These are phyloP conservation scores for Fusarium nanum DNA, from an alignment of 2,329 filamentous ascomycete species.

Conservation along the genomic window DNA sequence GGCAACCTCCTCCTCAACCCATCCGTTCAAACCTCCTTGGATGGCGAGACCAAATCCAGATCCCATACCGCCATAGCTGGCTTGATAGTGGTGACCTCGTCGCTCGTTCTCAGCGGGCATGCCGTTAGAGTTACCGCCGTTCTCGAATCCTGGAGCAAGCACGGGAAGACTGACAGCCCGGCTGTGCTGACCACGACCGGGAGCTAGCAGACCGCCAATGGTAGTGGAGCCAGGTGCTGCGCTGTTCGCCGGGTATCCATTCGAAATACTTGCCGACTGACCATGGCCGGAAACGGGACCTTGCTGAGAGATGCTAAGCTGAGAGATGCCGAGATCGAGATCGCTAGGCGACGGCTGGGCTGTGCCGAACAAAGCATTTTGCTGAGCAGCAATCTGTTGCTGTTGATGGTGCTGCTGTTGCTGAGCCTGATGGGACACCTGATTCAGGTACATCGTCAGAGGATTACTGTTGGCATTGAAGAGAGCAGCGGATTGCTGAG, in stretches of 20 bases:
- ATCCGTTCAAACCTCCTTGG: slow-evolving; percentile 72
- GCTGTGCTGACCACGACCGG: slow-evolving; percentile 74
- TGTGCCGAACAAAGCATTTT: slow-evolving; percentile 83
- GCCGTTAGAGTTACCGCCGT: slow-evolving; percentile 64
- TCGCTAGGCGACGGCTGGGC: slow-evolving; percentile 70
- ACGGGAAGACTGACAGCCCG: slow-evolving; percentile 90
- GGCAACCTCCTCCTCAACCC: slow-evolving; percentile 74
- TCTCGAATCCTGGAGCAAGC: slow-evolving; percentile 72
- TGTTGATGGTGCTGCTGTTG: slow-evolving; percentile 81
- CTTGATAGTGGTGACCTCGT: slow-evolving; percentile 74
- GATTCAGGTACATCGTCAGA: slow-evolving; percentile 91
- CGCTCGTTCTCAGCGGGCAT: slow-evolving; percentile 65
- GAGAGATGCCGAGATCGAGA: slow-evolving; percentile 67
- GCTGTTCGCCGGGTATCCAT: slow-evolving; percentile 68
- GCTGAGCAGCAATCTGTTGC: slow-evolving; percentile 77
- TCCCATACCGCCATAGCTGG: slow-evolving; percentile 70
- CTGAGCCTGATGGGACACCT: slow-evolving; percentile 78
- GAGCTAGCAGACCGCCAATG: slow-evolving; percentile 81
- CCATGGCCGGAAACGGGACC: slow-evolving; percentile 72
- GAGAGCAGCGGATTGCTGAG: slow-evolving; percentile 75
- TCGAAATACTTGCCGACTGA: slow-evolving; percentile 73
- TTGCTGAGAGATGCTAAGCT: slow-evolving; percentile 70
- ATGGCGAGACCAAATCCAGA: slow-evolving; percentile 71
- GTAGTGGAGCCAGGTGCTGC: slow-evolving; percentile 71
- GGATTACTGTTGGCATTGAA: slow-evolving; percentile 89